phyloP scores from a whole-genome alignment of 805 yeast genomes.

The Metschnikowia chrysomelidarum region DNA sequence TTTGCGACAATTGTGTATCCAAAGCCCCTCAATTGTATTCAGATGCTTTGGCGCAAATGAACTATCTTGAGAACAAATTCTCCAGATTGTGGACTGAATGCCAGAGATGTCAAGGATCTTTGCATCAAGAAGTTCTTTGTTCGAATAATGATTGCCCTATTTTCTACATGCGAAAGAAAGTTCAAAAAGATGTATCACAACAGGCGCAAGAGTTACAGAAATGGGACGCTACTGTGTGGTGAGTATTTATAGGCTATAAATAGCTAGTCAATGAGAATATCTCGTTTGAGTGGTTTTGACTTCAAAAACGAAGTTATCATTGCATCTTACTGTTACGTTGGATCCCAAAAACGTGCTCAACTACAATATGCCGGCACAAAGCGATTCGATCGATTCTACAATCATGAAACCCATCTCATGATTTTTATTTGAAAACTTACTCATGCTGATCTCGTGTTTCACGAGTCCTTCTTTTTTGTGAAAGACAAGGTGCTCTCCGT shows the following conservation, averaged over 20 bases:
- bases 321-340: not conserved
- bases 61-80: constrained; percentile 76
- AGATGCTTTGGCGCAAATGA: constrained; percentile 76
- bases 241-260: constrained; percentile 1
- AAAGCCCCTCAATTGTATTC: constrained; percentile 67
- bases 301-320: not conserved
- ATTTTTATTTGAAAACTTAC: too few relatives aligned
- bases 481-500: constrained; percentile 31
- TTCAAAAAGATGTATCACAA: constrained; percentile 65
- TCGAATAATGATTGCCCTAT: constrained; percentile 96
- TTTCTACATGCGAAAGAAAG: constrained; percentile 91
- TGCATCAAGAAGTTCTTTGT: constrained; percentile 94
- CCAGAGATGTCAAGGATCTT: constrained; percentile 93
- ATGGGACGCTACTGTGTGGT: constrained; percentile 66
- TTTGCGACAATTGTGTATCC: constrained; percentile 81
- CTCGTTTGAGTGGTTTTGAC: not conserved
- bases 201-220: constrained; percentile 58
- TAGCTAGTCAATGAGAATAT: not conserved
- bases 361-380: too few relatives aligned
- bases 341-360: too few relatives aligned
- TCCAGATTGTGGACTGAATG: constrained; percentile 96
- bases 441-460: too few relatives aligned
- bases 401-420: too few relatives aligned
- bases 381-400: too few relatives aligned
- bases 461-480: constrained; percentile 8